Conservation (phyloP, 306 rosid species). For the Vigna radiata region DNA sequence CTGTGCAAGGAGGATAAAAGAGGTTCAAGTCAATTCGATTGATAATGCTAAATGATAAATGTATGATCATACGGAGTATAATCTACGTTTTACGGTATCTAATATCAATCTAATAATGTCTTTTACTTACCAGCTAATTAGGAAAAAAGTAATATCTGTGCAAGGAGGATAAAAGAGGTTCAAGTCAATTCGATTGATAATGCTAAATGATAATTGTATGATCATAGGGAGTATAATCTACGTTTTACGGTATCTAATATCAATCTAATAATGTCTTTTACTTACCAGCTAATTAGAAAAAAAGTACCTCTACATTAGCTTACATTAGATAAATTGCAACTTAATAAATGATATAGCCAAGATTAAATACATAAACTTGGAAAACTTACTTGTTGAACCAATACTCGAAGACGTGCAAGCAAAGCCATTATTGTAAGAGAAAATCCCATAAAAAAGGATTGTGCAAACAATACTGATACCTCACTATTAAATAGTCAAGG, state of each 20-base stretch:
- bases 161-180: no score
- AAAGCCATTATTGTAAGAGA: slow-evolving; percentile 74
- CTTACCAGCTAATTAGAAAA: slow-evolving; percentile 5
- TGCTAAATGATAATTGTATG: no score
- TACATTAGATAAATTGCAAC: background rate
- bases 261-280: background rate
- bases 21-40: background rate
- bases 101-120: background rate
- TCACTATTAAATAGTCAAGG: slow-evolving; percentile 76
- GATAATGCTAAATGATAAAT: background rate
- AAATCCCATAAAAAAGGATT: slow-evolving; percentile 76
- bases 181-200: no score
- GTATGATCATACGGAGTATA: slow-evolving; percentile 1
- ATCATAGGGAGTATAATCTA: background rate
- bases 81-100: background rate
- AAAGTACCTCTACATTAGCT: background rate
- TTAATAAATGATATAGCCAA: slow-evolving; percentile 10
- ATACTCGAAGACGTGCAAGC: slow-evolving; percentile 81
- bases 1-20: slow-evolving; percentile 50
- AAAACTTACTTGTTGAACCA: slow-evolving; percentile 81
- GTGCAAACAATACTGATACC: slow-evolving; percentile 82
- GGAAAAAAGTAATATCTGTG: slow-evolving; percentile 18
- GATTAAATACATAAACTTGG: slow-evolving; percentile 31
- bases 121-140: slow-evolving; percentile 1
- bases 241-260: background rate